These are phyloP conservation scores for Candida tropicalis DNA, from an alignment of 1,139 yeast genomes.

Conservation along the genomic window DNA sequence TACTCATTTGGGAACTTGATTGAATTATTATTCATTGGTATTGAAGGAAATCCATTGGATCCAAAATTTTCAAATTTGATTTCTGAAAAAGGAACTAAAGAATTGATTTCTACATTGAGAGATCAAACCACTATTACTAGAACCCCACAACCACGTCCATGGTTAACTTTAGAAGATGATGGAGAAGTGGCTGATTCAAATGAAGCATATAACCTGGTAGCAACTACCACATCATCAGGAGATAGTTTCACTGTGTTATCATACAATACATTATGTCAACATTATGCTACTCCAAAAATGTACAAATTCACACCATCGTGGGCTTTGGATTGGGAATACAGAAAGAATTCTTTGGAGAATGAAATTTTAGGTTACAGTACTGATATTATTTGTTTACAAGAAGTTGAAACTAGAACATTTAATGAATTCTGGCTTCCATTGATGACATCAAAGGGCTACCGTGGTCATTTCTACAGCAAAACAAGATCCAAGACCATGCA, in stretches of 20 bases:
- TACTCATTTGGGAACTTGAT: constrained; percentile 83
- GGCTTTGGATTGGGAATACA: constrained; percentile 96
- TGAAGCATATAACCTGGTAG: constrained; percentile 33
- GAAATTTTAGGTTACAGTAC: constrained; percentile 68
- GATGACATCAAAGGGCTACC: constrained; percentile 74
- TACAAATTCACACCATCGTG: constrained; percentile 95
- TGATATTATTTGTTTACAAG: constrained; percentile 90
- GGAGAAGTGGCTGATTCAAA: constrained; percentile 58
- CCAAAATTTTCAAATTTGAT: constrained; percentile 64
- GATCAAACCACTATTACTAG: constrained; percentile 74
- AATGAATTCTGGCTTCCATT: constrained; percentile 86
- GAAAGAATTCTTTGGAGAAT: constrained; percentile 72
- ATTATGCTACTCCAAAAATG: constrained; percentile 90
- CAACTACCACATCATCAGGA: constrained; percentile 19
- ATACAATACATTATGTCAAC: constrained; percentile 92
- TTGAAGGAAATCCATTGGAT: constrained; percentile 91
- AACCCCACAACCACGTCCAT: constrained; percentile 74
- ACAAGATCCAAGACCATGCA: constrained; percentile 93
- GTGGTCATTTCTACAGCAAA: constrained; percentile 81
- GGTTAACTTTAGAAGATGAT: constrained; percentile 79
- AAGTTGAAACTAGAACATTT: constrained; percentile 85
- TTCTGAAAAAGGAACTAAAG: constrained; percentile 84
- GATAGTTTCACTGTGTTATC: constrained; percentile 74
- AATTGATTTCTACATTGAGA: constrained; percentile 75
- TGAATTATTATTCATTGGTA: constrained; percentile 83